A percentile compares a stretch with the other conserved stretches of the same genome.
Evolutionary conservation across 1,284 basidiomycete species (phyloP).

Genomic region (Lentinus polychrous): DNA sequence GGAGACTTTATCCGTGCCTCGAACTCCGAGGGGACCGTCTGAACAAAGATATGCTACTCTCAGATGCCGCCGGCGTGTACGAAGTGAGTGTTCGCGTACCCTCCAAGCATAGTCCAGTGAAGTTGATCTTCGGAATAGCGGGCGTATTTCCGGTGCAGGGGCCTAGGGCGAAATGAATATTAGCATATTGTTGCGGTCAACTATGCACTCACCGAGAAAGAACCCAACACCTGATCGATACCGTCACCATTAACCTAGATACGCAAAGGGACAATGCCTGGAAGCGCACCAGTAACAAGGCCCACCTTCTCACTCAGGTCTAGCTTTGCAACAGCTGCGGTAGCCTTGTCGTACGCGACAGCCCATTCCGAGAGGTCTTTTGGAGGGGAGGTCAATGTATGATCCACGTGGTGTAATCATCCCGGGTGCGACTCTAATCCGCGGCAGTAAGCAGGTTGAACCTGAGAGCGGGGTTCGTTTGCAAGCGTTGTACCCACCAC

Average conservation of each 20-base stretch:
- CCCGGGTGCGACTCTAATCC: too few species aligned
- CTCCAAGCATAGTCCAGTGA: conserved; percentile 63
- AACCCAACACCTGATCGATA: conserved; percentile 6
- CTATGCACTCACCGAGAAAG: conserved; percentile 6
- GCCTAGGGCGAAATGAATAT: conserved; percentile 22
- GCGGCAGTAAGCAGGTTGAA: too few species aligned
- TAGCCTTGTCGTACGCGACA: conserved; percentile 41
- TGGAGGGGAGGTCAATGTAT: too few species aligned
- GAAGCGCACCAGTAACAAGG: conserved; percentile 37
- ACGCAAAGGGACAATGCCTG: conserved; percentile 29
- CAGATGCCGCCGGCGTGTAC: too few species aligned
- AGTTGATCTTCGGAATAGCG: conserved; percentile 48
- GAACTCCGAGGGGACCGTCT: conserved; percentile 56
- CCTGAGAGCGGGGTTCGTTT: too few species aligned
- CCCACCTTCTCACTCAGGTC: conserved; percentile 44
- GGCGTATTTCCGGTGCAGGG: conserved; percentile 61
- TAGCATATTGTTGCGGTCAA: background rate
- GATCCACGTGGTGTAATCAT: too few species aligned
- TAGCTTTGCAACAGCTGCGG: conserved; percentile 36
- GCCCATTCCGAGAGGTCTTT: conserved; percentile 37
- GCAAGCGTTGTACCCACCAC: too few species aligned
- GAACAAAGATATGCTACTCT: too few species aligned
- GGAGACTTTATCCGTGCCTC: conserved; percentile 52
- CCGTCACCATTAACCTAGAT: background rate
- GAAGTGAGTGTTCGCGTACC: conserved; percentile 28